Evolutionary conservation across 768 basidiomycete genomes (phyloP).

Genomic region (Clathrus columnatus): DNA sequence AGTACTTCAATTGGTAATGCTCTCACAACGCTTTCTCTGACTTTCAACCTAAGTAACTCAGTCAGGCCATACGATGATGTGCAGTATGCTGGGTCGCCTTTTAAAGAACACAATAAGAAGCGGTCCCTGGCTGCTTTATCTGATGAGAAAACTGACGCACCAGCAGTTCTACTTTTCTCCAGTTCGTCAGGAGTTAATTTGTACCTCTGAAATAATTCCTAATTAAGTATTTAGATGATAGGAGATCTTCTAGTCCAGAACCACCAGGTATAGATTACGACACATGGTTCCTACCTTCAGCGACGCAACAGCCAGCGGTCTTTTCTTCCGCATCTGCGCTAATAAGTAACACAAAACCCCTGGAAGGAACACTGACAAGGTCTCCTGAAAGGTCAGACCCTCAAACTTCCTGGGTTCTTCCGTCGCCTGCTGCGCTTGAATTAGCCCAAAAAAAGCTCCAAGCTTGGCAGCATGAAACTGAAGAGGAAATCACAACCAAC

Average conservation of each 20-base stretch:
- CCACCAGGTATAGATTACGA: neutral
- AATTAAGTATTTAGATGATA: neutral
- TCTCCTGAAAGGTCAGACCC: constrained; percentile 27
- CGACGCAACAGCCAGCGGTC: neutral
- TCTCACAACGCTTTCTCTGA: neutral
- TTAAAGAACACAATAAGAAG: no score
- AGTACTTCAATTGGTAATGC: no score
- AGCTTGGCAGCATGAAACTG: constrained; percentile 14
- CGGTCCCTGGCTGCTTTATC: no score
- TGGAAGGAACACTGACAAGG: constrained; percentile 38
- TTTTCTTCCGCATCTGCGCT: constrained; percentile 19
- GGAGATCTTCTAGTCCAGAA: neutral
- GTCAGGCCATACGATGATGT: no score
- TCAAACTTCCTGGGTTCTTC: constrained; percentile 18
- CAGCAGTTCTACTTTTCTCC: neutral
- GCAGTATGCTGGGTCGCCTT: no score
- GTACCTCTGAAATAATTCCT: neutral
- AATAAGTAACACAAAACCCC: constrained; percentile 33
- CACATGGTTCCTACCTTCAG: constrained; percentile 6
- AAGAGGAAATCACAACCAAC: neutral
- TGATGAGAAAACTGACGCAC: no score
- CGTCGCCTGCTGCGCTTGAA: constrained; percentile 46
- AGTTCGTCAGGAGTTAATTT: neutral
- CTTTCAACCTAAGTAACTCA: no score
- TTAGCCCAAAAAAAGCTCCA: constrained; percentile 45